Conservation (phyloP, 805 yeast species). For the Spencermartinsiella europaea region DNA sequence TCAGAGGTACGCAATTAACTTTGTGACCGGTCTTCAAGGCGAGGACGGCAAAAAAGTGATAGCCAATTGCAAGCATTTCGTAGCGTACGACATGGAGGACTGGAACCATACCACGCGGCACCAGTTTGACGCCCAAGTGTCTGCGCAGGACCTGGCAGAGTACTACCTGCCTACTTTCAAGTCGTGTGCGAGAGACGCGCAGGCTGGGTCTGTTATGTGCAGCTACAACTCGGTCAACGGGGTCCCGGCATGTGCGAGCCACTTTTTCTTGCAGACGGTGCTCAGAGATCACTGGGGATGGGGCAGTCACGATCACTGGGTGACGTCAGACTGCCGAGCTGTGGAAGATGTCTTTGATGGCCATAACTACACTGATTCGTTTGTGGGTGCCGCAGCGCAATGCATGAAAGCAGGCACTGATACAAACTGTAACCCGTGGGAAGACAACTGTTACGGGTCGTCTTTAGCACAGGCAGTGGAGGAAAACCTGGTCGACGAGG, state of each 20-base stretch:
- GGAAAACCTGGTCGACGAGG: conserved; percentile 3
- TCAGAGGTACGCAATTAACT: conserved; percentile 5
- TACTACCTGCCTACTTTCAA: conserved; percentile 12
- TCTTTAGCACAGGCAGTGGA: conserved; percentile 7
- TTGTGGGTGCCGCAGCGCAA: conserved; percentile 11
- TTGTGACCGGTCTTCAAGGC: conserved; percentile 13
- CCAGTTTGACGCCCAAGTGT: conserved; percentile 9
- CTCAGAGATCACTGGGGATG: conserved; percentile 13
- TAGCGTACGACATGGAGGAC: conserved; percentile 13
- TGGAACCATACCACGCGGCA: conserved; percentile 9
- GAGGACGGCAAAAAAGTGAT: conserved; percentile 5
- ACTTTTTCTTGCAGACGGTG: conserved; percentile 9
- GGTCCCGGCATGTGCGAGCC: conserved; percentile 14
- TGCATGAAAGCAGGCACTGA: conserved; percentile 14
- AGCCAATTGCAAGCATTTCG: conserved; percentile 16
- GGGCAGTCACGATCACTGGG: conserved; percentile 5
- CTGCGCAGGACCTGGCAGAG: conserved; percentile 12
- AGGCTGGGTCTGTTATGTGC: conserved; percentile 13
- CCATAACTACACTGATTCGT: conserved; percentile 9
- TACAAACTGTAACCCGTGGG: conserved; percentile 7
- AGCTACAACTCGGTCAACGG: conserved; percentile 15
- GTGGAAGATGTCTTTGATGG: conserved; percentile 9
- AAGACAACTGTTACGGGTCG: neutral
- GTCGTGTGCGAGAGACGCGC: conserved; percentile 13
- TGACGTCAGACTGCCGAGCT: conserved; percentile 14